Base-by-base conservation (phyloP, 2,329 filamentous ascomycete genomes). In the Elsinoe fawcettii region DNA sequence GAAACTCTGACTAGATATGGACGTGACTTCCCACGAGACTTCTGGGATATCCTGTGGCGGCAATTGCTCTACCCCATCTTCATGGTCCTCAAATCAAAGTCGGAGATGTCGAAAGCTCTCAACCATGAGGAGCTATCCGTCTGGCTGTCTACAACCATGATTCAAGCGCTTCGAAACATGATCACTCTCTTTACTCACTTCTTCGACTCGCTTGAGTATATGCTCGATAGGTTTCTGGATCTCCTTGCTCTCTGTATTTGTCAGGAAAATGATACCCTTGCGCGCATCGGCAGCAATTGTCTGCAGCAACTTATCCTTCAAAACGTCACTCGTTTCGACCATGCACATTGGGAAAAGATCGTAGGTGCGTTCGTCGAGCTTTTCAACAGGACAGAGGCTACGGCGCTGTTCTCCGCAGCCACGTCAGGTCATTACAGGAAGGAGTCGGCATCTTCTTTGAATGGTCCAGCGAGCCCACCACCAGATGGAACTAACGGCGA, bases 61-160 rank as follows among this genome's bases (percentile, higher is more conserved):
- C 93, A 99, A 70, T 82, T 99, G 59, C 80, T 99, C 1, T 97
- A 96, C 65, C 95, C 93, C 0, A 99, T 99, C 64, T 99, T 99
- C 74, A 91, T 97, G 80, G 95, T 99, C 1, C 75, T 99, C 43
- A 90, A 95, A 63, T 96, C 93, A 16, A 90, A 93, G 62, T 95
- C 92, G 0, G 93, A 99, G 70, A 95, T 97, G 87, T 86, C 86
- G 23, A 96, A 96, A 67, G 91, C 92, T 12, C 81, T 92, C 34
- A 97, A 92, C 66, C 91, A 96, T 66, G 95, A 99, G 71, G 93
- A 99, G 68, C 79, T 97, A 18, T 97, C 93, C 0, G 93, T 99
- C 2, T 99, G 93, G 93, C 79, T 99, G 22, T 97, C 93, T 0
- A 99, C 93, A 0, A 99, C 93, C 7, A 96, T 99, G 89, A 99